Conservation (phyloP, 1,139 yeast species). For the Magnusiomyces fungicola region DNA sequence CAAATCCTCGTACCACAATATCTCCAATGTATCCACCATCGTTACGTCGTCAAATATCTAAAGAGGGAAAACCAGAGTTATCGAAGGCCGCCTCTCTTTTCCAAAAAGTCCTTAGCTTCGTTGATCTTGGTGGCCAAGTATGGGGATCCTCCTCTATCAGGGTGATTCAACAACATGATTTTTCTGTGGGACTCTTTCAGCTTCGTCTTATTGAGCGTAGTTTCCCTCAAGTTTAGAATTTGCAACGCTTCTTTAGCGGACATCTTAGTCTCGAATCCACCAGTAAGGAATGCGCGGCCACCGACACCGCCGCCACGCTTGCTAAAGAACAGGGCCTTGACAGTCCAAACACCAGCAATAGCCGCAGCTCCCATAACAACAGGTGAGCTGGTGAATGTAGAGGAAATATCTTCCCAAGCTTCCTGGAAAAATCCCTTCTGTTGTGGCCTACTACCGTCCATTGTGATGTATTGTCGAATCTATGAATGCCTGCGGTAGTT, state of each 20-base stretch:
- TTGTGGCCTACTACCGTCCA: too few species aligned
- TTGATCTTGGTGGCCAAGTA: slow-evolving; percentile 92
- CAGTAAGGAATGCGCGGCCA: slow-evolving; percentile 68
- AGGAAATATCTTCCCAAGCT: slow-evolving; percentile 13
- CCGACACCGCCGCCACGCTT: slow-evolving; percentile 64
- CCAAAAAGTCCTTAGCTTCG: slow-evolving; percentile 92
- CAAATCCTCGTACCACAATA: too few species aligned
- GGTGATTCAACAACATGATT: slow-evolving; percentile 92
- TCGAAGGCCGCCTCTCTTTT: slow-evolving; percentile 61
- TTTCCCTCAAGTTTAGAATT: slow-evolving; percentile 76
- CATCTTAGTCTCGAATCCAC: slow-evolving; percentile 90
- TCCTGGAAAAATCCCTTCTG: slow-evolving; percentile 13
- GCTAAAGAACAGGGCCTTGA: slow-evolving; percentile 29
- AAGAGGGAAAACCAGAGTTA: too few species aligned
- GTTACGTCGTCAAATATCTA: too few species aligned
- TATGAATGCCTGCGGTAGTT: too few species aligned
- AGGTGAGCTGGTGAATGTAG: slow-evolving; percentile 49
- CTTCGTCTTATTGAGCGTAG: slow-evolving; percentile 64
- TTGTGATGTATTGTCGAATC: too few species aligned
- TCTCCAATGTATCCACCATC: too few species aligned
- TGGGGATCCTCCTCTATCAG: slow-evolving; percentile 97
- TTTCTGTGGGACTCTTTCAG: slow-evolving; percentile 88
- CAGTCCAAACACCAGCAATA: slow-evolving; percentile 43
- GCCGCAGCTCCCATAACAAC: slow-evolving; percentile 65
- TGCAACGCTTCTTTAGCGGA: slow-evolving; percentile 83